A percentile compares a stretch with the other conserved stretches of the same genome.
phyloP scores from a whole-genome alignment of 495 filamentous ascomycete genomes.

The Annulohypoxylon stygium region DNA sequence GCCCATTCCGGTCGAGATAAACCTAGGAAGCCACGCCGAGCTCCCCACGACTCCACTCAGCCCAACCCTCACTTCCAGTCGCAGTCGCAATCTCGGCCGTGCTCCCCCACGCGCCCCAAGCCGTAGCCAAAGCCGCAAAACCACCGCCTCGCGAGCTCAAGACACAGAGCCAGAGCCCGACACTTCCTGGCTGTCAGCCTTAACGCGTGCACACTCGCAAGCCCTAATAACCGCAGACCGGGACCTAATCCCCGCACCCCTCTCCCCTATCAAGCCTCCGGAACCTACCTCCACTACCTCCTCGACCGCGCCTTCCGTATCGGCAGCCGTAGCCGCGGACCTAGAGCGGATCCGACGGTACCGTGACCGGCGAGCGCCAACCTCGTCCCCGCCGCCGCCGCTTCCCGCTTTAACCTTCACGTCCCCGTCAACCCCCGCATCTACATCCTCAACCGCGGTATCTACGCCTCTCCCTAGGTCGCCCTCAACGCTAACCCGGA shows the following conservation, averaged over 20 bases:
- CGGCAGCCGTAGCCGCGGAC: slow-evolving; percentile 31
- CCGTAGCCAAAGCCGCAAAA: not conserved
- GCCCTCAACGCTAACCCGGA: not conserved
- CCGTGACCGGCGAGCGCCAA: slow-evolving; percentile 19
- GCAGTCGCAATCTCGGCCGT: not conserved
- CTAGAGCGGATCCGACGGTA: slow-evolving; percentile 41
- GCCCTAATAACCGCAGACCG: not conserved
- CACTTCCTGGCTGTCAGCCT: not conserved
- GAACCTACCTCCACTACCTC: not conserved
- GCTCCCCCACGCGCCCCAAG: not conserved
- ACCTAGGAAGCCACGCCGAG: not conserved
- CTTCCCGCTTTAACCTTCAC: not conserved
- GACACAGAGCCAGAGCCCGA: not conserved
- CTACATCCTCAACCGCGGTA: not conserved
- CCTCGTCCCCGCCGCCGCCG: slow-evolving; percentile 5
- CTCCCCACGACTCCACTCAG: not conserved
- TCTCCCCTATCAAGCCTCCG: not conserved
- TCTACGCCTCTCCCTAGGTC: not conserved
- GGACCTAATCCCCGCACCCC: not conserved
- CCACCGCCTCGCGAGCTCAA: not conserved
- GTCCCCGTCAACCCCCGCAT: not conserved
- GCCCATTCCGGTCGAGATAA: not conserved
- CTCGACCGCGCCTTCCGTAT: not conserved
- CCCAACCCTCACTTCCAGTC: not conserved
- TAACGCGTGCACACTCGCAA: not conserved